Evolutionary conservation across 2,329 filamentous ascomycete species (phyloP).

Genomic region (Arthrinium puccinioides): DNA sequence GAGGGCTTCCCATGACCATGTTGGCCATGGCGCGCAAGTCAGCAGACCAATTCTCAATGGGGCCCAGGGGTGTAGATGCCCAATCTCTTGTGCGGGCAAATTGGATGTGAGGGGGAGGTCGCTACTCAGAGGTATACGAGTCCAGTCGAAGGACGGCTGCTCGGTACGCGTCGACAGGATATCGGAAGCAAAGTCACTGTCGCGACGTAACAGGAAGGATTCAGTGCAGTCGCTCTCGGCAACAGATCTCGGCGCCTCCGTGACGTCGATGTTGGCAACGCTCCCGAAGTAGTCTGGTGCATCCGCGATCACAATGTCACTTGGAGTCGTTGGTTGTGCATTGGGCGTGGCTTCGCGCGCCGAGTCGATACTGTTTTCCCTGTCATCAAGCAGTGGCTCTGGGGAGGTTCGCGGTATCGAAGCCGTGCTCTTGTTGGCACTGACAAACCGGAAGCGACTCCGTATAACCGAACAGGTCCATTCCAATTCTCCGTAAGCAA

Average conservation of each 20-base stretch:
- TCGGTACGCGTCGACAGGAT: slow-evolving; percentile 14
- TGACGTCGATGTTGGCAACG: slow-evolving; percentile 12
- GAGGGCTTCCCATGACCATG: slow-evolving; percentile 71
- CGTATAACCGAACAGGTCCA: slow-evolving; percentile 68
- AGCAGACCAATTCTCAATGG: slow-evolving; percentile 65
- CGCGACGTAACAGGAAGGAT: slow-evolving; percentile 9
- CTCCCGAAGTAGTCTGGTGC: slow-evolving; percentile 21
- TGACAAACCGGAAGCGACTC: slow-evolving; percentile 61
- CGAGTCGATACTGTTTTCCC: slow-evolving; percentile 28
- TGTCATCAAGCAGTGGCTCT: slow-evolving; percentile 22
- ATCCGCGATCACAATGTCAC: slow-evolving; percentile 20
- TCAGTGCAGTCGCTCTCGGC: slow-evolving; percentile 15
- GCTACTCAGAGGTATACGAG: slow-evolving; percentile 56
- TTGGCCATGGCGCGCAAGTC: slow-evolving; percentile 75
- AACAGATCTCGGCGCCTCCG: slow-evolving; percentile 10
- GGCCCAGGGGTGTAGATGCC: slow-evolving; percentile 64
- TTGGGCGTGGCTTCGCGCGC: slow-evolving; percentile 28
- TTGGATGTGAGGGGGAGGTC: slow-evolving; percentile 62
- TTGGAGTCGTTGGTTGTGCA: slow-evolving; percentile 23
- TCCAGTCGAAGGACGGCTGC: slow-evolving; percentile 72
- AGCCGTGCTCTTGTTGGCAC: slow-evolving; percentile 38
- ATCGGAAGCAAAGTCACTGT: slow-evolving; percentile 14
- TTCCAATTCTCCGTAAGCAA: slow-evolving; percentile 54
- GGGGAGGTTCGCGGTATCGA: slow-evolving; percentile 33
- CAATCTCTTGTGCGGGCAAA: slow-evolving; percentile 69